Percentiles rank a stretch among this genome's conserved stretches.
Conservation (phyloP, 148 eudicot genomes). For the Rhododendron simsii region DNA sequence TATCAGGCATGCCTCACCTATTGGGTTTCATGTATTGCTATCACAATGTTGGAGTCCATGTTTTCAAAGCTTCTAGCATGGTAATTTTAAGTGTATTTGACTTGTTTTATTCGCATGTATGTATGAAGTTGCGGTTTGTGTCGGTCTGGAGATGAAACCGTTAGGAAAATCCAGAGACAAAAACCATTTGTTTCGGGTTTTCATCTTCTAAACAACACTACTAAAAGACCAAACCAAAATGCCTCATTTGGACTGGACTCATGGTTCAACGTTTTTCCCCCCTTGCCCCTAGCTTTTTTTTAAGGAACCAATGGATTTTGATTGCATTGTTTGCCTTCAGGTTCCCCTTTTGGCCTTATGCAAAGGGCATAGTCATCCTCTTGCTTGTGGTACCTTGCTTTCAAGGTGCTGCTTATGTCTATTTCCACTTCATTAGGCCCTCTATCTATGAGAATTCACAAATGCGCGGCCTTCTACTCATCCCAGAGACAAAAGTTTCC, state of each 20-base stretch:
- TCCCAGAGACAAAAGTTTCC: neutral
- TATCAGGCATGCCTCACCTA: slow-evolving; percentile 17
- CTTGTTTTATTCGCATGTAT: neutral
- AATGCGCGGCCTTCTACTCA: neutral
- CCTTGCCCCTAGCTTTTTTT: neutral
- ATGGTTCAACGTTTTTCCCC: too few relatives aligned
- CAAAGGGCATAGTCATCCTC: slow-evolving; percentile 20
- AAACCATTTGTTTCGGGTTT: neutral
- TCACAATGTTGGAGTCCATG: slow-evolving; percentile 15
- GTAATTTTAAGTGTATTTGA: slow-evolving; percentile 5
- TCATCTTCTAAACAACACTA: neutral
- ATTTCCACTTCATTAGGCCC: slow-evolving; percentile 12
- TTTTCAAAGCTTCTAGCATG: slow-evolving; percentile 13
- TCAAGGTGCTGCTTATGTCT: slow-evolving; percentile 17
- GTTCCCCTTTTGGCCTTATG: slow-evolving; percentile 23
- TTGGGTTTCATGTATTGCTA: slow-evolving; percentile 16
- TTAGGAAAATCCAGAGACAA: neutral
- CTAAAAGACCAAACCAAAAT: neutral
- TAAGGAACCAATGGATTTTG: neutral
- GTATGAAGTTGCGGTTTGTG: neutral
- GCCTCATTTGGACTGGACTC: neutral
- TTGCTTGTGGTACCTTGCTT: slow-evolving; percentile 23
- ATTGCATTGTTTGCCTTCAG: slow-evolving; percentile 9
- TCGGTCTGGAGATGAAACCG: neutral
- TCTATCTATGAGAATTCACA: neutral